A percentile compares a stretch with the other conserved stretches of the same genome.
These are phyloP conservation scores for Sugiyamaella neomexicana DNA, from an alignment of 1,139 yeast species.

Conservation along the genomic window DNA sequence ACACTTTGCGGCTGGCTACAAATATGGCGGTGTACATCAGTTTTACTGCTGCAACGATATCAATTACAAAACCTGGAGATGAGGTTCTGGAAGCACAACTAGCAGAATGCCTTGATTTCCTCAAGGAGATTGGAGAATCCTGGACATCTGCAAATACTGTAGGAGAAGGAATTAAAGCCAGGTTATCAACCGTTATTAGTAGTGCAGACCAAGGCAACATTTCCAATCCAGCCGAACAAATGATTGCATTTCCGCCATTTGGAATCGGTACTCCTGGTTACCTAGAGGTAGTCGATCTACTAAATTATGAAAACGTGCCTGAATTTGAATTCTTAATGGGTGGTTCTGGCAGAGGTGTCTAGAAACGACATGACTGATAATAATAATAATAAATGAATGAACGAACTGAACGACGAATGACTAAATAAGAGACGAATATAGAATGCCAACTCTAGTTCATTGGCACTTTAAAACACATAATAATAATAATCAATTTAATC, in stretches of 20 bases:
- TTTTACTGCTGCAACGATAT: slow-evolving; percentile 32
- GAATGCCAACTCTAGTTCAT: too few relatives aligned
- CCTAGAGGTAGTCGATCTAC: slow-evolving; percentile 16
- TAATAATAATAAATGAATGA: background rate
- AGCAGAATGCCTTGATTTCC: slow-evolving; percentile 21
- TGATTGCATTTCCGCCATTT: slow-evolving; percentile 13
- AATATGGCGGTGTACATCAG: slow-evolving; percentile 30
- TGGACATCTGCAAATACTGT: slow-evolving; percentile 26
- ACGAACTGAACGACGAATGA: too few relatives aligned
- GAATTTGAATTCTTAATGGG: slow-evolving; percentile 20
- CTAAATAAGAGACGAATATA: too few relatives aligned
- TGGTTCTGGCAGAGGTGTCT: slow-evolving; percentile 2
- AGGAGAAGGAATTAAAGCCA: slow-evolving; percentile 21
- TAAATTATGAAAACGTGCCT: slow-evolving; percentile 14
- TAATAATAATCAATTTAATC: too few relatives aligned
- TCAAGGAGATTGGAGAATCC: slow-evolving; percentile 24
- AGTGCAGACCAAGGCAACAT: slow-evolving; percentile 1
- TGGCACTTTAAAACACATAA: too few relatives aligned
- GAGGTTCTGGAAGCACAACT: slow-evolving; percentile 6
- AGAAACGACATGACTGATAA: background rate
- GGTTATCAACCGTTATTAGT: slow-evolving; percentile 6
- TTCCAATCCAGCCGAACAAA: slow-evolving; percentile 9
- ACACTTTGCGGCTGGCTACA: slow-evolving; percentile 29
- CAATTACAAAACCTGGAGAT: slow-evolving; percentile 18
- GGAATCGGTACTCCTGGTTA: slow-evolving; percentile 18